Evolutionary conservation across 2,329 filamentous ascomycete species (phyloP), one percentile per base, ranked within the genome.

Genomic region (Alternaria postmessia): DNA sequence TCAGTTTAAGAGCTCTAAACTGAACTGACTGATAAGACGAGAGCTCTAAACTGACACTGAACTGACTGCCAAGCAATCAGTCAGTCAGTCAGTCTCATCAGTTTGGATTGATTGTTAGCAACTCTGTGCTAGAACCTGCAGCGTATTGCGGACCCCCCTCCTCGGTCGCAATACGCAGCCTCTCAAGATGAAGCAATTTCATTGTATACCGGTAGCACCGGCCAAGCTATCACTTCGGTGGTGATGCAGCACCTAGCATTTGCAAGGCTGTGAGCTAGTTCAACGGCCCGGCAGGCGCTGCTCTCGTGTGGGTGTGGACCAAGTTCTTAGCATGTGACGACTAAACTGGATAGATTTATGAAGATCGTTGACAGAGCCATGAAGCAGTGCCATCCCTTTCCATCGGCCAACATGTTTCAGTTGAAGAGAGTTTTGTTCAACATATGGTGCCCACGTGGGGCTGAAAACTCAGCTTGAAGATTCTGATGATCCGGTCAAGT

Each of bases 281-380:
- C 55, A 52, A 64, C 67, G 72, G 72, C 52, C 69, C 69, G 71
- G 64, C 59, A 56, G 66, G 60, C 52, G 53, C 51, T 51, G 42
- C 49, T 20, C 47, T 62, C 44, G 44, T 51, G 38, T 55, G 39
- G 30, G 48, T 28, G 51, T 46, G 46, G 53, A 48, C 52, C 42
- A 56, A 57, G 48, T 46, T 47, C 51, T 41, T 56, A 44, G 62
- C 60, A 61, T 65, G 58, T 57, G 59, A 61, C 39, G 41, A 30
- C 43, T 20, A 56, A 59, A 28, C 28, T 57, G 22, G 47, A n/a
- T 26, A 54, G 44, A 54, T 54, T 60, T 57, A 48, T 61, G 61
- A 53, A 64, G 61, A 68, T 68, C 54, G 47, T 32, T 47, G 36
- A 63, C 57, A 54, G 36, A 61, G 57, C 47, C 24, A 61, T 56